Evolutionary conservation across 2,329 filamentous ascomycete genomes (phyloP).

Genomic region (Rosellinia necatrix): DNA sequence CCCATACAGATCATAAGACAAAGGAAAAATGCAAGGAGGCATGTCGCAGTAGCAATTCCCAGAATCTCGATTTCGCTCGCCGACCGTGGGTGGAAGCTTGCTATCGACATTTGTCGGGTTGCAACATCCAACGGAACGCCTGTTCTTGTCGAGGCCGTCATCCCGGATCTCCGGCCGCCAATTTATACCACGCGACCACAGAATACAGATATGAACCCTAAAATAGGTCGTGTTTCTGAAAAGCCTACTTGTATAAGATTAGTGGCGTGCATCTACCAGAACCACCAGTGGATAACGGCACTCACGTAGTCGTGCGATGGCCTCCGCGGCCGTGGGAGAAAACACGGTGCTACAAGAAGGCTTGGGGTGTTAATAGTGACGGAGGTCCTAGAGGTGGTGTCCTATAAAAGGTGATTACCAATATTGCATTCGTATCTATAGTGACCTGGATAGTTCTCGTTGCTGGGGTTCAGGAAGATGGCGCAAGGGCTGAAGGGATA

Average conservation of each 20-base stretch:
- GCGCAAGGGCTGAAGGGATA: background rate
- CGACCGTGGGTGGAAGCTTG: constrained; percentile 3
- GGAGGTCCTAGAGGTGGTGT: background rate
- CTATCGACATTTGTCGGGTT: constrained; percentile 8
- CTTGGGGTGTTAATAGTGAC: background rate
- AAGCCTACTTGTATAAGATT: background rate
- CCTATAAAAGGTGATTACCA: background rate
- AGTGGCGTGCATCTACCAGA: background rate
- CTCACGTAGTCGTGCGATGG: background rate
- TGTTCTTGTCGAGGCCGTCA: background rate
- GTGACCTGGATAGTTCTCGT: background rate
- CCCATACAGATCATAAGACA: constrained; percentile 11
- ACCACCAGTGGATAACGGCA: background rate
- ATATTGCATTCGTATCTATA: constrained; percentile 2
- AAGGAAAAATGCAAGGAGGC: constrained; percentile 20
- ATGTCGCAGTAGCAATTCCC: constrained; percentile 22
- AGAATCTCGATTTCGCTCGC: constrained; percentile 20
- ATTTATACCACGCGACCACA: background rate
- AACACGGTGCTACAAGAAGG: background rate
- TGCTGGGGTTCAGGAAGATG: background rate
- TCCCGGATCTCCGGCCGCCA: background rate
- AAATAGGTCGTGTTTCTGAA: background rate
- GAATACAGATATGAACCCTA: background rate
- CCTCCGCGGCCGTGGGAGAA: background rate
- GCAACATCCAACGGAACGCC: background rate